Percentiles rank a stretch among this genome's conserved stretches.
Evolutionary conservation across 2,329 filamentous ascomycete genomes (phyloP).

Genomic region (Cercospora sesami): DNA sequence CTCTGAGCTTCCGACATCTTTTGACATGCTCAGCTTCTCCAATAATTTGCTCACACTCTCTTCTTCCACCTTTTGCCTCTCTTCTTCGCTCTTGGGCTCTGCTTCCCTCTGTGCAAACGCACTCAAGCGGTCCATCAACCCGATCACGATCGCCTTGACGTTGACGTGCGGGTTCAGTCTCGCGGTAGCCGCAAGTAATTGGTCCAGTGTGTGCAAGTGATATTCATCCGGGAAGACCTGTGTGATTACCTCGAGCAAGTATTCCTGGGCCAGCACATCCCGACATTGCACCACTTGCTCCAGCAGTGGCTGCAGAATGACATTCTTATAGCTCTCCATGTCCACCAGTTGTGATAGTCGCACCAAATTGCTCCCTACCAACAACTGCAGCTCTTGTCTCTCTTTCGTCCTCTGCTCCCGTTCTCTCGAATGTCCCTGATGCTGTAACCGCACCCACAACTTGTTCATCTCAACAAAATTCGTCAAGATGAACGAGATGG

Average conservation of each 20-base stretch:
- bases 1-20: slow-evolving; percentile 49
- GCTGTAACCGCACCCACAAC: slow-evolving; percentile 94
- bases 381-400: slow-evolving; percentile 87
- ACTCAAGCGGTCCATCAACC: slow-evolving; percentile 93
- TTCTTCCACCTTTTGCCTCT: slow-evolving; percentile 76
- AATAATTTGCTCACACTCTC: slow-evolving; percentile 77
- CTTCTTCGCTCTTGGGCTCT: slow-evolving; percentile 66
- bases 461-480: slow-evolving; percentile 99
- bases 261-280: slow-evolving; percentile 95
- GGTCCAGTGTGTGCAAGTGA: slow-evolving; percentile 92
- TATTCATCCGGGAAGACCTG: slow-evolving; percentile 99
- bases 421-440: slow-evolving; percentile 95
- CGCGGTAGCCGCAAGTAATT: slow-evolving; percentile 90
- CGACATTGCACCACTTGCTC: slow-evolving; percentile 98
- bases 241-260: slow-evolving; percentile 95
- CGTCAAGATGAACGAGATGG: slow-evolving; percentile 95
- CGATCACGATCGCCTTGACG: slow-evolving; percentile 96
- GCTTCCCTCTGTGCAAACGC: slow-evolving; percentile 91
- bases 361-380: slow-evolving; percentile 95
- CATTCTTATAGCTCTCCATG: slow-evolving; percentile 86
- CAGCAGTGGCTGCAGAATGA: slow-evolving; percentile 81
- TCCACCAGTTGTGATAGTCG: slow-evolving; percentile 94
- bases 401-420: slow-evolving; percentile 91
- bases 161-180: slow-evolving; percentile 95
- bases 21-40: slow-evolving; percentile 71